phyloP scores from a whole-genome alignment of 1,284 basidiomycete species.

The Boletus semigastroideus region DNA sequence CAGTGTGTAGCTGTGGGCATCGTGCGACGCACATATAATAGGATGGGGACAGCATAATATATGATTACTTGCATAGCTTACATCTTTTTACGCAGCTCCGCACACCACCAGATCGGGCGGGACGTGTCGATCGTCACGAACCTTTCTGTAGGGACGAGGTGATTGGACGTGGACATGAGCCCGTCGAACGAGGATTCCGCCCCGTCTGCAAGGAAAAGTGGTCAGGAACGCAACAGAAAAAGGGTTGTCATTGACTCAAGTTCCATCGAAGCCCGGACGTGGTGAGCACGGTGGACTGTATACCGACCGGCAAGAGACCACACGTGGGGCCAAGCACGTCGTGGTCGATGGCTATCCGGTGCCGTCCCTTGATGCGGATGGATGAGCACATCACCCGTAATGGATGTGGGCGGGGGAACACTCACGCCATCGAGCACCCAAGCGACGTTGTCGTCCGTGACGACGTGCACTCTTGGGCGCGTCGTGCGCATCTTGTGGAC shows the following conservation, averaged over 20 bases:
- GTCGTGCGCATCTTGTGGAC: constrained; percentile 77
- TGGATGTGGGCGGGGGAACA: too few species aligned
- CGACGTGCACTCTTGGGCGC: constrained; percentile 65
- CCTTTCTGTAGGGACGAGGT: constrained; percentile 64
- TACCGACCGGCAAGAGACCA: constrained; percentile 88
- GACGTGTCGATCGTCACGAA: constrained; percentile 75
- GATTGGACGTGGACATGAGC: constrained; percentile 89
- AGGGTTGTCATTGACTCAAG: constrained; percentile 53
- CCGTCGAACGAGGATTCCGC: constrained; percentile 76
- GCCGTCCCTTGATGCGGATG: constrained; percentile 84
- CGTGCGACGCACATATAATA: too few species aligned
- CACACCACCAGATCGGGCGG: constrained; percentile 87
- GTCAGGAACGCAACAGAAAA: constrained; percentile 5
- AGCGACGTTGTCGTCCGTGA: constrained; percentile 86
- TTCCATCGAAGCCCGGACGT: constrained; percentile 93
- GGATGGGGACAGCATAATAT: too few species aligned
- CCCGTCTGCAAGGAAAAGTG: constrained; percentile 42
- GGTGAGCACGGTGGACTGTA: constrained; percentile 71
- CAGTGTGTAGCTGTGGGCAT: constrained; percentile 17
- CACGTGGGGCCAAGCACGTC: constrained; percentile 82
- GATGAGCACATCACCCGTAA: too few species aligned
- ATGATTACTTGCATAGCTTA: not conserved
- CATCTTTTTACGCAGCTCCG: constrained; percentile 46
- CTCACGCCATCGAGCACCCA: constrained; percentile 84
- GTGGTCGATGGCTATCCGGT: constrained; percentile 76